These are phyloP conservation scores for Ogataea hybrid DNA, from an alignment of 1,139 yeast genomes.

Conservation along the genomic window DNA sequence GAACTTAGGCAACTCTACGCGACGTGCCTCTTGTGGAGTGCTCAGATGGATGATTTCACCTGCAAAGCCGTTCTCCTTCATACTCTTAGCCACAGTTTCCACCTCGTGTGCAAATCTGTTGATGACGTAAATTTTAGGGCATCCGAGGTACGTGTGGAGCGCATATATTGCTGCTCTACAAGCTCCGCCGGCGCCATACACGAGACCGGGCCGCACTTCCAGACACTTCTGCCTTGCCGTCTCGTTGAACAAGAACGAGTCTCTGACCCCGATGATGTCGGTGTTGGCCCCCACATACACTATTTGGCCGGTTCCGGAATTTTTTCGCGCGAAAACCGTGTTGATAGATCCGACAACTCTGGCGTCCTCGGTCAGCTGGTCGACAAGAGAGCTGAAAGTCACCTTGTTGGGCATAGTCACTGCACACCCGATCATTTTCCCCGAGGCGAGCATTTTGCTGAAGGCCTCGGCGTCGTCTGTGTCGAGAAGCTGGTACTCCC, in stretches of 20 bases:
- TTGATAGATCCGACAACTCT: too few relatives aligned
- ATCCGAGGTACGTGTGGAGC: constrained; percentile 1
- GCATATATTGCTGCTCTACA: constrained; percentile 9
- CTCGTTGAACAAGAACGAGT: constrained; percentile 7
- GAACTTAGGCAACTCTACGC: not conserved
- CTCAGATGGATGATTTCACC: constrained; percentile 2
- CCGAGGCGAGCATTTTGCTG: too few relatives aligned
- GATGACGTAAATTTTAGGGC: constrained; percentile 1
- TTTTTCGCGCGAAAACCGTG: constrained; percentile 2
- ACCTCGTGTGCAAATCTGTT: constrained; percentile 3
- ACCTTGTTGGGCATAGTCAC: too few relatives aligned
- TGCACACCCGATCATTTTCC: too few relatives aligned
- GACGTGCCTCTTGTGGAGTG: constrained; percentile 2
- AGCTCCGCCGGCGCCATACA: constrained; percentile 13
- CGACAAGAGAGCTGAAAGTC: too few relatives aligned
- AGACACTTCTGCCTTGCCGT: constrained; percentile 1
- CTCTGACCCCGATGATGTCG: constrained; percentile 10
- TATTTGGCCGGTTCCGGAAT: constrained; percentile 2
- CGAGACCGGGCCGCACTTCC: constrained; percentile 7
- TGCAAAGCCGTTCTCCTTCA: constrained; percentile 2
- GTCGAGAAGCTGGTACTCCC: too few relatives aligned
- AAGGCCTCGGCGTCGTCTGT: too few relatives aligned
- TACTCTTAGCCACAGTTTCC: not conserved
- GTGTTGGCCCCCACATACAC: constrained; percentile 9
- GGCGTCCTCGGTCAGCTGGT: too few relatives aligned